Conservation (phyloP, 2,329 filamentous ascomycete species). For the Cladophialophora immunda region DNA sequence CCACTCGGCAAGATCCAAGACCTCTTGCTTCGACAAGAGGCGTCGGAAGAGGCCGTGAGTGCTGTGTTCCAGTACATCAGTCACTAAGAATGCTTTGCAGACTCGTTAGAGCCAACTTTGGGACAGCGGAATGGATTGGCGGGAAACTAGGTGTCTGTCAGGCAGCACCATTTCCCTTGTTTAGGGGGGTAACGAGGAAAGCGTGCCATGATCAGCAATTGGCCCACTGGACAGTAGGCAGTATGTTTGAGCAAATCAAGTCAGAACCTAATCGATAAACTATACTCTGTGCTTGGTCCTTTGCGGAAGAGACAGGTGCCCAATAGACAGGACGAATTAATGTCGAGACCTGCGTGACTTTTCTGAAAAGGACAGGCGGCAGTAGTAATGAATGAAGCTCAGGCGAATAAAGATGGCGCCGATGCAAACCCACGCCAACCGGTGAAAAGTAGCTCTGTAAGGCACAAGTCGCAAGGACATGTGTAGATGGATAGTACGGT, state of each 20-base stretch:
- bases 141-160: background rate
- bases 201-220: background rate
- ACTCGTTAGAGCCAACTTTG: background rate
- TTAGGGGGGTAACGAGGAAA: background rate
- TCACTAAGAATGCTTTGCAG: slow-evolving; percentile 62
- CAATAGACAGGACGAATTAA: background rate
- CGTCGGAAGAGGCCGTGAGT: slow-evolving; percentile 79
- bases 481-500: background rate
- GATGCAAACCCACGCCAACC: background rate
- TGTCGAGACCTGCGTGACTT: background rate
- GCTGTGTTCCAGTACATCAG: slow-evolving; percentile 99
- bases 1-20: slow-evolving; percentile 87
- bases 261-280: background rate
- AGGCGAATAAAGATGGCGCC: background rate
- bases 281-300: background rate
- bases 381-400: background rate
- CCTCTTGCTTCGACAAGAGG: slow-evolving; percentile 86
- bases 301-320: background rate
- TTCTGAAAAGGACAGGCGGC: background rate
- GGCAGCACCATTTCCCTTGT: slow-evolving; percentile 4
- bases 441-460: background rate
- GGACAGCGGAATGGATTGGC: background rate
- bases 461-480: too few relatives aligned
- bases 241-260: background rate
- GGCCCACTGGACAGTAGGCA: background rate